Conservation (phyloP, 2,329 filamentous ascomycete species). For the Neobulgaria alba region DNA sequence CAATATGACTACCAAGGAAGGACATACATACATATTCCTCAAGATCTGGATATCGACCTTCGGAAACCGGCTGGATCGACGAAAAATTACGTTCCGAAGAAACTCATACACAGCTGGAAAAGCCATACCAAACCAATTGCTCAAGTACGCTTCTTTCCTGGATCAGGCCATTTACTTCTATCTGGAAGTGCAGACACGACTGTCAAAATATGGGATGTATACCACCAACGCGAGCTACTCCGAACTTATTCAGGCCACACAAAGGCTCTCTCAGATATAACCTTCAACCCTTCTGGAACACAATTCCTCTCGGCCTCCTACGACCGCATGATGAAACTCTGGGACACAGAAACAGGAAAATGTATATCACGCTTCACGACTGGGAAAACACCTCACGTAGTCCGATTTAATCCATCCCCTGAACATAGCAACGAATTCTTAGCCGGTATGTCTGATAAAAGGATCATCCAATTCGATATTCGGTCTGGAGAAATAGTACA, state of each 20-base stretch:
- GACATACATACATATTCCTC: conserved; percentile 96
- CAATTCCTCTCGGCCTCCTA: conserved; percentile 89
- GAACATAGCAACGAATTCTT: conserved; percentile 82
- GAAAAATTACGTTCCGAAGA: conserved; percentile 93
- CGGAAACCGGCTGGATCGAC: conserved; percentile 62
- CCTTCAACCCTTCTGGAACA: conserved; percentile 74
- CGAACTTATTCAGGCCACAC: conserved; percentile 87
- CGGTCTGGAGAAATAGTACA: conserved; percentile 75
- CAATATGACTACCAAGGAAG: conserved; percentile 90
- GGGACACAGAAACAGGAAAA: conserved; percentile 92
- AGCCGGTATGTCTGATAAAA: conserved; percentile 96
- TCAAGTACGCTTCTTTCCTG: conserved; percentile 81
- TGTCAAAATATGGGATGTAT: conserved; percentile 90
- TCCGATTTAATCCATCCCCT: conserved; percentile 80
- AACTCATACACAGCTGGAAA: conserved; percentile 84
- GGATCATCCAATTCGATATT: conserved; percentile 95
- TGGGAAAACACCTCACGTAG: conserved; percentile 89
- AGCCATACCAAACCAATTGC: conserved; percentile 78
- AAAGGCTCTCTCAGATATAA: conserved; percentile 82
- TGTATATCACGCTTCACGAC: conserved; percentile 85
- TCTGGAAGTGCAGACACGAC: conserved; percentile 86
- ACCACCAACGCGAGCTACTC: conserved; percentile 79
- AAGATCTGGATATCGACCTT: conserved; percentile 80
- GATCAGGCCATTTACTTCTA: conserved; percentile 77
- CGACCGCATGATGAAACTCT: conserved; percentile 93